Percentiles rank a stretch among this genome's conserved stretches.
Conservation (phyloP, 176 grass and related monocot species). For the Paspalum vaginatum region DNA sequence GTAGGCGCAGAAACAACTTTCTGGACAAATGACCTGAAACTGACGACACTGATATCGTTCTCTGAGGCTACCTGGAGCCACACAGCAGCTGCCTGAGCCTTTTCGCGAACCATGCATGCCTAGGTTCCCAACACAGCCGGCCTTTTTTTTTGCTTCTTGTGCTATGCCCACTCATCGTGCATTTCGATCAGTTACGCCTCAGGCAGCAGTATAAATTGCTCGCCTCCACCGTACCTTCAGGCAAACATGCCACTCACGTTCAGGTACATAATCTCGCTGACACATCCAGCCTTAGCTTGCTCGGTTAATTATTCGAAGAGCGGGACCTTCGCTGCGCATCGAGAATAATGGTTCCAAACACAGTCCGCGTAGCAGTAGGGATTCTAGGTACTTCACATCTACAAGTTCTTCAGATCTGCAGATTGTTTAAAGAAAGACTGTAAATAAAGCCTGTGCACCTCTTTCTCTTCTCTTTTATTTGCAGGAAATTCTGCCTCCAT, state of each 20-base stretch:
- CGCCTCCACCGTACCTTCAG: background rate
- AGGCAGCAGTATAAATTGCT: constrained; percentile 32
- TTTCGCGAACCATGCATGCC: too few species aligned
- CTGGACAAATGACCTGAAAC: background rate
- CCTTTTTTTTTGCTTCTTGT: background rate
- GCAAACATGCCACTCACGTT: background rate
- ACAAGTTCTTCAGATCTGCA: background rate
- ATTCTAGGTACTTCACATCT: constrained; percentile 53
- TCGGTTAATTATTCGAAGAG: background rate
- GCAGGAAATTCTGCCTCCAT: constrained; percentile 73
- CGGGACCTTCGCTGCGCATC: background rate
- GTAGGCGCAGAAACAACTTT: too few species aligned
- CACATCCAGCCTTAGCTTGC: background rate
- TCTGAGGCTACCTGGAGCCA: background rate
- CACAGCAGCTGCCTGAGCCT: background rate
- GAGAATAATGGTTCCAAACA: constrained; percentile 39
- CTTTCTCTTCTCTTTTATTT: constrained; percentile 7
- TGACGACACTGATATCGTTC: background rate
- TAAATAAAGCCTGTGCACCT: background rate
- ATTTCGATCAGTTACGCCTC: background rate
- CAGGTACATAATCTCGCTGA: background rate
- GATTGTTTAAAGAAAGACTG: background rate
- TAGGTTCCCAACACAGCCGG: background rate
- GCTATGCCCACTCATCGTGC: constrained; percentile 14
- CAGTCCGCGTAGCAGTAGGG: constrained; percentile 47